phyloP scores from a whole-genome alignment of 169 alveolate genomes.

The Cytauxzoon felis region DNA sequence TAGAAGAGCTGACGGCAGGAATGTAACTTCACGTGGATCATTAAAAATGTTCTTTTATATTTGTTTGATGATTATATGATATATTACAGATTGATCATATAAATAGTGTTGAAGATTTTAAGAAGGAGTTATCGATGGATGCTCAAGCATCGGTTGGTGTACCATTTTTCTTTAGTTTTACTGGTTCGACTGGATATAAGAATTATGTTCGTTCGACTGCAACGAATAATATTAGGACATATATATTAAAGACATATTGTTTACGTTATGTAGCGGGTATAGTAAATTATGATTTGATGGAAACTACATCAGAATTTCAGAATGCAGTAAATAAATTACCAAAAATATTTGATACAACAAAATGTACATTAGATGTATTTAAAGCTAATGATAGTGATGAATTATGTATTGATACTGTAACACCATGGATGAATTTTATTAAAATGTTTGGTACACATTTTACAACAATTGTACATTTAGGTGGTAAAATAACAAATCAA shows the following conservation, averaged over 20 bases:
- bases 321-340: slow-evolving; percentile 72
- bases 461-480: slow-evolving; percentile 73
- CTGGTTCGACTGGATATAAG: slow-evolving; percentile 77
- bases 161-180: slow-evolving; percentile 65
- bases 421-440: slow-evolving; percentile 75
- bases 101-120: slow-evolving; percentile 68
- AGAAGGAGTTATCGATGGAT: slow-evolving; percentile 70
- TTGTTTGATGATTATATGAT: too few relatives aligned
- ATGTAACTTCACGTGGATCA: too few relatives aligned
- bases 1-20: too few relatives aligned
- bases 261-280: slow-evolving; percentile 78
- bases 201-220: slow-evolving; percentile 62
- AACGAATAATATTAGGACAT: slow-evolving; percentile 58
- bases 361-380: slow-evolving; percentile 67
- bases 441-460: slow-evolving; percentile 77
- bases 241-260: slow-evolving; percentile 76
- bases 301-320: slow-evolving; percentile 60
- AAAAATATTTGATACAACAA: slow-evolving; percentile 56
- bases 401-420: slow-evolving; percentile 60
- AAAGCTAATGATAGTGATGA: slow-evolving; percentile 53
- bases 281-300: slow-evolving; percentile 17
- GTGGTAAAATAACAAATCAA: slow-evolving; percentile 80
- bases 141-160: slow-evolving; percentile 68
- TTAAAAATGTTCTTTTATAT: too few relatives aligned
- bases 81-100: slow-evolving; percentile 40